Conservation (phyloP, 768 basidiomycete genomes). For the Pisolithus microcarpus region DNA sequence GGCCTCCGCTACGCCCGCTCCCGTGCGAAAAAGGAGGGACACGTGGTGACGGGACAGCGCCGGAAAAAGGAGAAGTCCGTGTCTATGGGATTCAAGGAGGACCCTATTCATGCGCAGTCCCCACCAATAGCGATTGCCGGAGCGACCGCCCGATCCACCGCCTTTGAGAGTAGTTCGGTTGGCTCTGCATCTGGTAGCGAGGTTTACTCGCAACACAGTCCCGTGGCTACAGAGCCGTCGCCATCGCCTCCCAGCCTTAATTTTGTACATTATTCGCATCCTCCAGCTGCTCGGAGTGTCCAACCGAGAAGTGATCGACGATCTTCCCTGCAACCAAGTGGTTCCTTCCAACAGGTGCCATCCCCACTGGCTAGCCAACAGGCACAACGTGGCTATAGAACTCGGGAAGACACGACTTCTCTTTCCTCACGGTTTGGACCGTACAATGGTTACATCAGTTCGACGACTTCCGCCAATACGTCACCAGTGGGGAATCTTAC, state of each 20-base stretch:
- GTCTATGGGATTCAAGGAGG: constrained; percentile 22
- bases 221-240: constrained; percentile 40
- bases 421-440: constrained; percentile 31
- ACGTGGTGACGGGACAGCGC: constrained; percentile 42
- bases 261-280: constrained; percentile 51
- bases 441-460: constrained; percentile 29
- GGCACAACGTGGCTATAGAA: constrained; percentile 30
- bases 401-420: constrained; percentile 29
- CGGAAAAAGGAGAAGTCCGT: constrained; percentile 53
- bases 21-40: constrained; percentile 81
- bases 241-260: constrained; percentile 60
- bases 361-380: constrained; percentile 31
- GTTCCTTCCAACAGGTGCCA: constrained; percentile 35
- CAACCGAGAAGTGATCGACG: constrained; percentile 24
- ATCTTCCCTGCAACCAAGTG: constrained; percentile 17
- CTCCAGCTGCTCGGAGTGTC: constrained; percentile 28
- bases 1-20: constrained; percentile 83
- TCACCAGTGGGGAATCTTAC: constrained; percentile 27
- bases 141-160: constrained; percentile 37
- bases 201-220: constrained; percentile 42
- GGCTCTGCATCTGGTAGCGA: constrained; percentile 56
- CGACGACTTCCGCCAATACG: constrained; percentile 28
- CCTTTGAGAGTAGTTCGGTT: constrained; percentile 44
- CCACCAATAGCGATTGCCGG: constrained; percentile 38
- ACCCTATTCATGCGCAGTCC: constrained; percentile 18